A percentile compares a stretch with the other conserved stretches of the same genome.
These are phyloP conservation scores for Naganishia friedmannii DNA, from an alignment of 768 basidiomycete species.

Conservation along the genomic window DNA sequence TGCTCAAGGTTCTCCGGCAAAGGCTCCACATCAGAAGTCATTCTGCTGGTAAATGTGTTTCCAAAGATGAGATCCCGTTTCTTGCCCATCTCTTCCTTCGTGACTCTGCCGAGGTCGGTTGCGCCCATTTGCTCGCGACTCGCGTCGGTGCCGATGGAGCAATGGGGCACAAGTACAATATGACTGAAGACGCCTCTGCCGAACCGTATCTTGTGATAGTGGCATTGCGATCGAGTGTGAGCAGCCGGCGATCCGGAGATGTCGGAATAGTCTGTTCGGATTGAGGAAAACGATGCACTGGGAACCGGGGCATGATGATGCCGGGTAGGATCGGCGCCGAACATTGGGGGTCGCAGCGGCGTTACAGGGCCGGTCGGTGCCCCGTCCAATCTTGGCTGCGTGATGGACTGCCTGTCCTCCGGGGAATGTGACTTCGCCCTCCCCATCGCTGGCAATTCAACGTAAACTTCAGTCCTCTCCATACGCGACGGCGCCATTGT, in stretches of 20 bases:
- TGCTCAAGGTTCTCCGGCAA: slow-evolving; percentile 20
- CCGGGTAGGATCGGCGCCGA: slow-evolving; percentile 7
- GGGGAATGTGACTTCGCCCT: neutral
- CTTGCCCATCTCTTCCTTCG: slow-evolving; percentile 35
- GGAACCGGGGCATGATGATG: slow-evolving; percentile 25
- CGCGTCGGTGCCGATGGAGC: slow-evolving; percentile 23
- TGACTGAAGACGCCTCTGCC: slow-evolving; percentile 19
- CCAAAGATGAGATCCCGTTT: slow-evolving; percentile 28
- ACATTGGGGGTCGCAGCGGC: neutral
- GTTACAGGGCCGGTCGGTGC: neutral
- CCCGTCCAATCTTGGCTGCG: neutral
- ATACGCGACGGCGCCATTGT: neutral
- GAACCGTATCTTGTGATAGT: slow-evolving; percentile 42
- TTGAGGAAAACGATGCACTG: neutral
- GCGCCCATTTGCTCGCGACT: slow-evolving; percentile 34
- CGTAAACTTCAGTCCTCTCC: slow-evolving; percentile 7
- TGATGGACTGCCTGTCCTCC: neutral
- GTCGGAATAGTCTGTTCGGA: slow-evolving; percentile 1
- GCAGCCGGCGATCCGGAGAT: slow-evolving; percentile 24
- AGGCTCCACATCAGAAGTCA: slow-evolving; percentile 23
- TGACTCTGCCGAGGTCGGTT: slow-evolving; percentile 36
- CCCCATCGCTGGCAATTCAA: neutral
- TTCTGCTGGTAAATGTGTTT: slow-evolving; percentile 13
- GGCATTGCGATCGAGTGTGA: slow-evolving; percentile 45
- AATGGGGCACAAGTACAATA: slow-evolving; percentile 22